Evolutionary conservation across 108 stramenopile genomes (phyloP).

Genomic region (Skeletonema menzelii): DNA sequence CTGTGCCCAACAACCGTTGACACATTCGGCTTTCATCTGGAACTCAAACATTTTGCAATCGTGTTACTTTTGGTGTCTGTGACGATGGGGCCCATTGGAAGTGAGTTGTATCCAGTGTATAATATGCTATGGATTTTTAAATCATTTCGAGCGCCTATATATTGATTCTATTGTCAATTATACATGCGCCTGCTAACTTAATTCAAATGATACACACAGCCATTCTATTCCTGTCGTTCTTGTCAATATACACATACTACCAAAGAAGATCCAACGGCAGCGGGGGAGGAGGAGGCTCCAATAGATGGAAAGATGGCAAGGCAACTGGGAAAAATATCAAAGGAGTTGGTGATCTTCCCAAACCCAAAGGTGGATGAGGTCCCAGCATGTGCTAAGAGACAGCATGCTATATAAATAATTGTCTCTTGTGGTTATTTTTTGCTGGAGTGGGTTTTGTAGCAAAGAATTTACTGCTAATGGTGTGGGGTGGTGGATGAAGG

Average conservation of each 20-base stretch:
- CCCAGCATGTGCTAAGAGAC: constrained; percentile 44
- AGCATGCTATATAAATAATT: constrained; percentile 11
- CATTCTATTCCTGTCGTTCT: constrained; percentile 25
- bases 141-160: not conserved
- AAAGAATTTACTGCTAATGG: not conserved
- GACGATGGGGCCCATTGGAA: constrained; percentile 39
- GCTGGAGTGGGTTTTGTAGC: not conserved
- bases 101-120: not conserved
- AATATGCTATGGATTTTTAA: too few species aligned
- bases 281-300: constrained; percentile 12
- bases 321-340: constrained; percentile 43
- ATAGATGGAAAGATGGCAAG: constrained; percentile 48
- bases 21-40: constrained; percentile 46
- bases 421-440: not conserved
- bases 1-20: constrained; percentile 31
- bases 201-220: not conserved
- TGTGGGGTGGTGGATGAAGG: not conserved
- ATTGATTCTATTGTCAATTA: not conserved
- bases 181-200: not conserved
- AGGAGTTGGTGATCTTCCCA: constrained; percentile 47
- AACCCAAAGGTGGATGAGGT: constrained; percentile 47
- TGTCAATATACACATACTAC: constrained; percentile 32
- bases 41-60: constrained; percentile 41
- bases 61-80: constrained; percentile 32
- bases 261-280: constrained; percentile 25